phyloP scores from a whole-genome alignment of 768 basidiomycete species.

The Trametes elegans region DNA sequence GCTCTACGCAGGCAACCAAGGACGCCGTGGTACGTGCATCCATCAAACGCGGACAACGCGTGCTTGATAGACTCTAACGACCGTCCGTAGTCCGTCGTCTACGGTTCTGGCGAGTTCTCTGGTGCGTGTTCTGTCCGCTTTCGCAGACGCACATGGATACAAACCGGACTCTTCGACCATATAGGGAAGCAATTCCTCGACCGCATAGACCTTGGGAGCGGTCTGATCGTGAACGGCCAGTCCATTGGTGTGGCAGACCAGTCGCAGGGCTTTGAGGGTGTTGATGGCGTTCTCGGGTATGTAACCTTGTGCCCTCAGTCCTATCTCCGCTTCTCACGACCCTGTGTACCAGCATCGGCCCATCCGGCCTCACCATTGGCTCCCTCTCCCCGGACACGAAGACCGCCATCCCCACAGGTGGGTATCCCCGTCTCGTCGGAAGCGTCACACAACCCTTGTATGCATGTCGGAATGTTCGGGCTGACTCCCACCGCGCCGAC shows the following conservation, averaged over 20 bases:
- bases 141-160: background rate
- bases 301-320: background rate
- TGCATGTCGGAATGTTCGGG: background rate
- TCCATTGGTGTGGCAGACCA: constrained; percentile 60
- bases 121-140: background rate
- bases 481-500: constrained; percentile 29
- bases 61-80: background rate
- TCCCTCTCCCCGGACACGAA: constrained; percentile 21
- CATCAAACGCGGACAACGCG: background rate
- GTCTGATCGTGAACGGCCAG: constrained; percentile 51
- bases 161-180: background rate
- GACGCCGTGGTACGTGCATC: constrained; percentile 17
- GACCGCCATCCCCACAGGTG: constrained; percentile 17
- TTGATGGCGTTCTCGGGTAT: constrained; percentile 70
- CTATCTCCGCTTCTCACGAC: background rate
- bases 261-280: constrained; percentile 41
- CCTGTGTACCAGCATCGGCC: constrained; percentile 54
- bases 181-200: constrained; percentile 39
- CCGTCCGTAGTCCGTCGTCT: constrained; percentile 15
- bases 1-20: constrained; percentile 18
- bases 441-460: background rate
- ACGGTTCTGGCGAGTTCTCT: constrained; percentile 20
- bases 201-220: constrained; percentile 48
- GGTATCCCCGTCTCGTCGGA: background rate
- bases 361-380: constrained; percentile 48